Conservation (phyloP, 495 filamentous ascomycete genomes). For the Penicillium argentinense region DNA sequence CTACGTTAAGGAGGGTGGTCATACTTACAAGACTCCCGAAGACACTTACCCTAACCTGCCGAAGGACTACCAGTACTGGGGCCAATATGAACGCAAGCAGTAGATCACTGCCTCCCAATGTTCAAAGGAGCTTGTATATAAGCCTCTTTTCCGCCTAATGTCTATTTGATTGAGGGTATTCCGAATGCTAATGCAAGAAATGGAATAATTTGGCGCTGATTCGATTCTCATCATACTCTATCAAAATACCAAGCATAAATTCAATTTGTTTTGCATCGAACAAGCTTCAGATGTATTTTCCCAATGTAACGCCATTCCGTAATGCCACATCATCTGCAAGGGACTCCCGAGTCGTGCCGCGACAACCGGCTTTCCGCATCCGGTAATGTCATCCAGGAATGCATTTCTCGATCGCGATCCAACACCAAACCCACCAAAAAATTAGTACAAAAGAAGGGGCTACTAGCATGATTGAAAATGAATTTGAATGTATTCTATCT, state of each 20-base stretch:
- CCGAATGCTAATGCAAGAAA: slow-evolving; percentile 6
- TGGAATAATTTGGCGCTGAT: neutral
- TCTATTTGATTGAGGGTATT: neutral
- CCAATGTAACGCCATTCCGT: neutral
- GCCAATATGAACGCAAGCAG: slow-evolving; percentile 10
- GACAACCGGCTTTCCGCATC: too few species aligned
- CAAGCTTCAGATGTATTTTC: neutral
- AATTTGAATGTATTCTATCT: too few species aligned
- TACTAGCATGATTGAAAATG: too few species aligned
- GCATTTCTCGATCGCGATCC: too few species aligned
- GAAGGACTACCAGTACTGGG: slow-evolving; percentile 19
- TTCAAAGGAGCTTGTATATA: slow-evolving; percentile 16
- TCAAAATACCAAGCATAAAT: neutral
- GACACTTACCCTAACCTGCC: slow-evolving; percentile 15
- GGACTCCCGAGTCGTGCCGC: neutral
- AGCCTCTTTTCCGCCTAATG: slow-evolving; percentile 6
- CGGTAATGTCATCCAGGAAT: too few species aligned
- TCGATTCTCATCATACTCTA: neutral
- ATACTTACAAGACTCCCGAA: slow-evolving; percentile 8
- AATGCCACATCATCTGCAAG: too few species aligned
- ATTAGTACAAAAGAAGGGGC: too few species aligned
- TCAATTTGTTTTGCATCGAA: neutral
- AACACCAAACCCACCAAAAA: too few species aligned
- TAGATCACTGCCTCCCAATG: slow-evolving; percentile 4
- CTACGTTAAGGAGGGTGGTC: slow-evolving; percentile 10